Evolutionary conservation across 2,329 filamentous ascomycete species (phyloP).

Genomic region (Diplodia sapinea): DNA sequence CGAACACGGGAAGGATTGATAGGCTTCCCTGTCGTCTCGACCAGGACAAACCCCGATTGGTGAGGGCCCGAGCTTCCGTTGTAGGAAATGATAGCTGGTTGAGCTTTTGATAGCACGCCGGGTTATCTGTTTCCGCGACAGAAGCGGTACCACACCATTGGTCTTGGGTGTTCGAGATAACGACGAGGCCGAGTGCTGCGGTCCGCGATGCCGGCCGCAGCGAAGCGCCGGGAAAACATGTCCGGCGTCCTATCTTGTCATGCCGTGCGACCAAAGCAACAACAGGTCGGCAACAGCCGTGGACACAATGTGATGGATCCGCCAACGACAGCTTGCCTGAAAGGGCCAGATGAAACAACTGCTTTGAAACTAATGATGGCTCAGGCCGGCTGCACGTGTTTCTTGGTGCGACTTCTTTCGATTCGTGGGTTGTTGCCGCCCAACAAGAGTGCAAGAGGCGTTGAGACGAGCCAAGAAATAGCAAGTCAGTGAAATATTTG

Average conservation of each 20-base stretch:
- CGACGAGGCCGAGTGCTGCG: not conserved
- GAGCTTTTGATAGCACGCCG: not conserved
- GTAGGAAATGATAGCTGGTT: conserved; percentile 15
- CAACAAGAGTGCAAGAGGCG: not conserved
- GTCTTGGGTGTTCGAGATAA: not conserved
- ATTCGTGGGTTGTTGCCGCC: not conserved
- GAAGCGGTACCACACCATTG: conserved; percentile 8
- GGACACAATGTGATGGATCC: not conserved
- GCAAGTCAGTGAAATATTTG: conserved; percentile 18
- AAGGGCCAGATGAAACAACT: not conserved
- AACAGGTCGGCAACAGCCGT: not conserved
- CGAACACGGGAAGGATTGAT: not conserved
- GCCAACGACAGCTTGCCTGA: not conserved
- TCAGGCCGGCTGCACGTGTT: conserved; percentile 10
- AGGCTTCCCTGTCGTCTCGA: not conserved
- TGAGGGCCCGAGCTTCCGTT: conserved; percentile 16
- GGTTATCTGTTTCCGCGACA: conserved; percentile 13
- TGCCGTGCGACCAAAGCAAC: not conserved
- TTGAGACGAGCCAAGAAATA: conserved; percentile 1
- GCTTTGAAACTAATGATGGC: not conserved
- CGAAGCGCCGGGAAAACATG: not conserved
- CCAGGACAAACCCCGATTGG: not conserved
- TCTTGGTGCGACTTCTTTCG: not conserved
- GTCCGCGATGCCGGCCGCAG: conserved; percentile 1
- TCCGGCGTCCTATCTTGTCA: not conserved